Conservation (phyloP, 306 rosid species). For the Dryas octopetala region DNA sequence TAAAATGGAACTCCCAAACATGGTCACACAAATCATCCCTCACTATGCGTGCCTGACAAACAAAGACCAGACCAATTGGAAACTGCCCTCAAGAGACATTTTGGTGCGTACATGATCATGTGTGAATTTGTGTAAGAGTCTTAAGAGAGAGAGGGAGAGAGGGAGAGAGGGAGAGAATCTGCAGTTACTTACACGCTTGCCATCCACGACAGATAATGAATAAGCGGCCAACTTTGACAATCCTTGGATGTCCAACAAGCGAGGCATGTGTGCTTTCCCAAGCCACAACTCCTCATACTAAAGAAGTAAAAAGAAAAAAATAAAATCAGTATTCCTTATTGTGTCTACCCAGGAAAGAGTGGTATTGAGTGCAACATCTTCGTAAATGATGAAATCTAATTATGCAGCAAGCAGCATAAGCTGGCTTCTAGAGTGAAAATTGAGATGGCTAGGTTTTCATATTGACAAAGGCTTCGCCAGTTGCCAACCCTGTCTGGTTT, state of each 20-base stretch:
- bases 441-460: too few relatives aligned
- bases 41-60: conserved; percentile 36
- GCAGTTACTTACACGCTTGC: conserved; percentile 37
- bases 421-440: too few relatives aligned
- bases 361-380: neutral
- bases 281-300: conserved; percentile 49
- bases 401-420: neutral
- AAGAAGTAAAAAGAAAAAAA: neutral
- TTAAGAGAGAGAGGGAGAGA: neutral
- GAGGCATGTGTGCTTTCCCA: conserved; percentile 54
- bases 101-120: too few relatives aligned
- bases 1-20: conserved; percentile 52
- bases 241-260: conserved; percentile 25
- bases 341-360: too few relatives aligned
- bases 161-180: neutral
- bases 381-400: neutral
- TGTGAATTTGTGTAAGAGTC: too few relatives aligned
- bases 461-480: too few relatives aligned
- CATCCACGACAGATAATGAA: conserved; percentile 42
- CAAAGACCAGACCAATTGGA: conserved; percentile 12
- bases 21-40: conserved; percentile 50
- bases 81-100: neutral
- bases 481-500: too few relatives aligned
- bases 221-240: conserved; percentile 44
- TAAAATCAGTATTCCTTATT: neutral